Percentiles rank a stretch among this genome's conserved stretches.
These are phyloP conservation scores for Acacia crassicarpa DNA, from an alignment of 306 rosid genomes.

Conservation along the genomic window DNA sequence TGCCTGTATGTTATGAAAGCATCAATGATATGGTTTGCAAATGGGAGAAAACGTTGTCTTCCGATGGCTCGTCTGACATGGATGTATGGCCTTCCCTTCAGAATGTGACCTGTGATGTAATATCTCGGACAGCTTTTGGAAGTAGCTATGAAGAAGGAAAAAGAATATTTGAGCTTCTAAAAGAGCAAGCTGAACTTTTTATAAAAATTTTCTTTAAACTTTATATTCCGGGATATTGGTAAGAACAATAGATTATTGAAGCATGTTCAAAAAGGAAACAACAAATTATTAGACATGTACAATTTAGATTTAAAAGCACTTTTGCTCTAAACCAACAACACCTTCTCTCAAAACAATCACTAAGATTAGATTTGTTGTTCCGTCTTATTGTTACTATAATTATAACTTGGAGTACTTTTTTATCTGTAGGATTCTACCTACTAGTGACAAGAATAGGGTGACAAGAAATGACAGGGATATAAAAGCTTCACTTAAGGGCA, in stretches of 20 bases:
- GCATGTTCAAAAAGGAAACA: neutral
- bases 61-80: constrained; percentile 41
- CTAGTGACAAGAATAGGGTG: constrained; percentile 25
- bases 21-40: constrained; percentile 37
- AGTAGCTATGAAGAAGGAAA: constrained; percentile 55
- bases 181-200: constrained; percentile 23
- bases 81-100: constrained; percentile 40
- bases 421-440: constrained; percentile 43
- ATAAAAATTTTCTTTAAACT: neutral
- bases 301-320: neutral
- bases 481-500: constrained; percentile 9
- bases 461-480: constrained; percentile 28
- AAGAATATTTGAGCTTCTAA: constrained; percentile 50
- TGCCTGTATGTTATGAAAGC: constrained; percentile 34
- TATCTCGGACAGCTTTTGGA: constrained; percentile 51
- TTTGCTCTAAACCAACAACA: neutral
- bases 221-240: constrained; percentile 53
- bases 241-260: neutral
- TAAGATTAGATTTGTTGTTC: neutral
- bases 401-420: neutral
- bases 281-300: too few relatives aligned
- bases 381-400: neutral
- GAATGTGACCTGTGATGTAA: constrained; percentile 35
- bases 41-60: constrained; percentile 45
- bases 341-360: neutral